Conservation (phyloP, 768 basidiomycete genomes). For the Kwoniella sp. region DNA sequence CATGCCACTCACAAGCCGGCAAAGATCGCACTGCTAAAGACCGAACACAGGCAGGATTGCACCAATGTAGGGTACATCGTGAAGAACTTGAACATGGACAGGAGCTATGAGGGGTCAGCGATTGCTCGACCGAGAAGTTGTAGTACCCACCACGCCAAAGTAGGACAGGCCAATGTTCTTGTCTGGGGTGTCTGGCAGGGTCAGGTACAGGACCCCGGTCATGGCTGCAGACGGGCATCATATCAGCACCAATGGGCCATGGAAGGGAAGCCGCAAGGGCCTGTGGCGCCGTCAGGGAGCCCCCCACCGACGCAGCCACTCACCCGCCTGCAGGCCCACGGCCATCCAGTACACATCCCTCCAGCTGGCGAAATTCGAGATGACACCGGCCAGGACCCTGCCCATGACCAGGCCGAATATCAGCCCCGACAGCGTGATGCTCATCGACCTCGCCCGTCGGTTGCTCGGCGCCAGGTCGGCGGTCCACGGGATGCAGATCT, state of each 20-base stretch:
- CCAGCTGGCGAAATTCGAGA: constrained; percentile 69
- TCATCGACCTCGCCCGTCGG: constrained; percentile 68
- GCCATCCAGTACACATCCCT: constrained; percentile 73
- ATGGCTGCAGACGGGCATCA: constrained; percentile 2
- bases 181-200: constrained; percentile 78
- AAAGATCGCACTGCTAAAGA: constrained; percentile 52
- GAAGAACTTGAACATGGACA: constrained; percentile 69
- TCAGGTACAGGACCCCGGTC: constrained; percentile 57
- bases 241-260: not conserved
- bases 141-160: constrained; percentile 52
- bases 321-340: constrained; percentile 61
- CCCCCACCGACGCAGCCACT: constrained; percentile 17
- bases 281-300: not conserved
- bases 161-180: constrained; percentile 63
- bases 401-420: constrained; percentile 42
- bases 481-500: constrained; percentile 67
- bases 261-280: not conserved
- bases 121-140: not conserved
- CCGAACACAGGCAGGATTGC: constrained; percentile 59
- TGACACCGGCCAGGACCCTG: constrained; percentile 52
- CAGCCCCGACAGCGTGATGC: constrained; percentile 55
- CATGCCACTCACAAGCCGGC: constrained; percentile 36
- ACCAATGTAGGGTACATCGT: constrained; percentile 74
- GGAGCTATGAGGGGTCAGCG: constrained; percentile 30
- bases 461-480: constrained; percentile 76